These are phyloP conservation scores for Berberis thunbergii DNA, from an alignment of 164 flowering plant genomes.

Conservation along the genomic window DNA sequence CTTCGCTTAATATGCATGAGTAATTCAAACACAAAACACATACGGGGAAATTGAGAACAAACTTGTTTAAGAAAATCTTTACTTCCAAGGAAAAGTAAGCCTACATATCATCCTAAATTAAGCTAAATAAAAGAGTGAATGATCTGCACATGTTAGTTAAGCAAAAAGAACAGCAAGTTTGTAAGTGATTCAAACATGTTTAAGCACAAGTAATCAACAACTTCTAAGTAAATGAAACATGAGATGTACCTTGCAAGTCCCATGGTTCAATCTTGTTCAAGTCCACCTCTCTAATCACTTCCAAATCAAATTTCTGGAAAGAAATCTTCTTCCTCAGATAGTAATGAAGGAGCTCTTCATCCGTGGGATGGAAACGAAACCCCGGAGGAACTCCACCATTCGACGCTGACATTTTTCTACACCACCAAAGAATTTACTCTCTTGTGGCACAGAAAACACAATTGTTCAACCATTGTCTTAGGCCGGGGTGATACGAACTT, in stretches of 20 bases:
- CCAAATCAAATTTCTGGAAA: constrained; percentile 83
- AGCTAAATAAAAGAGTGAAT: no score
- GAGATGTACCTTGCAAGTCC: constrained; percentile 74
- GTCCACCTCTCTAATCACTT: constrained; percentile 84
- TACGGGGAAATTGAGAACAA: no score
- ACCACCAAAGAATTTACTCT: not conserved
- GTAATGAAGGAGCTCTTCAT: constrained; percentile 89
- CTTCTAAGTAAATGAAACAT: not conserved
- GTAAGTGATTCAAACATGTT: no score
- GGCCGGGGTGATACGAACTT: constrained; percentile 7
- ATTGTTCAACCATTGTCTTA: not conserved
- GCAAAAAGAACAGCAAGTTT: no score
- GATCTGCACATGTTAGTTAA: no score
- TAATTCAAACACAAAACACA: no score
- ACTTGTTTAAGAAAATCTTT: no score
- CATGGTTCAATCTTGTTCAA: constrained; percentile 92
- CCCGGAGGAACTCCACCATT: constrained; percentile 89
- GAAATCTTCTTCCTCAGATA: constrained; percentile 86
- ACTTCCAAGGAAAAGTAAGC: no score
- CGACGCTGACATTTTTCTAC: constrained; percentile 31
- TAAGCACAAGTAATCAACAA: not conserved
- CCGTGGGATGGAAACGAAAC: constrained; percentile 91
- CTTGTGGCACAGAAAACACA: not conserved
- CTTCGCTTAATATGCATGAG: no score
- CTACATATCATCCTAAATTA: no score